A percentile compares a stretch with the other conserved stretches of the same genome.
phyloP scores from a whole-genome alignment of 805 yeast genomes.

The Pichia scutulata region DNA sequence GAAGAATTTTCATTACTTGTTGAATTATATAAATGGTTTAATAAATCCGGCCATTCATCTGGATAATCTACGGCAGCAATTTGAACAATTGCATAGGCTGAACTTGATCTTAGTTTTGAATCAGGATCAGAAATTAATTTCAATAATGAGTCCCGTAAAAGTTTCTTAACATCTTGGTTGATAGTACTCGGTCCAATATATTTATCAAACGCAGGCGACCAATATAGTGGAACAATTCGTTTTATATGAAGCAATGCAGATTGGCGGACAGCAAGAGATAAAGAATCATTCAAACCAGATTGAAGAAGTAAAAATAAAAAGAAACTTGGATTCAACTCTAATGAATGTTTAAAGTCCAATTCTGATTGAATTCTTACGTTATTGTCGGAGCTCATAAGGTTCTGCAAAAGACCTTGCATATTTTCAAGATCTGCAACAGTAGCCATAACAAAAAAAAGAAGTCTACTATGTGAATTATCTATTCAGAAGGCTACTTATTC shows the following conservation, averaged over 20 bases:
- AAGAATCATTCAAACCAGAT: constrained; percentile 29
- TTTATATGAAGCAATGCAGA: constrained; percentile 60
- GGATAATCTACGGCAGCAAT: constrained; percentile 89
- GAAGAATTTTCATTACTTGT: constrained; percentile 29
- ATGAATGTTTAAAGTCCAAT: constrained; percentile 33
- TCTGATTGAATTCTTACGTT: constrained; percentile 46
- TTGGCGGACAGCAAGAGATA: constrained; percentile 41
- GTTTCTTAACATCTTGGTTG: constrained; percentile 40
- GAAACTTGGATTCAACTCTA: constrained; percentile 42
- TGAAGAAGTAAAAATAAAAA: constrained; percentile 36
- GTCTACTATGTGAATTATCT: neutral
- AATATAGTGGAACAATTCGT: constrained; percentile 58
- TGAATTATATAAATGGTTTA: constrained; percentile 38
- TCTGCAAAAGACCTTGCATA: constrained; percentile 14
- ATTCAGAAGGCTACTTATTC: too few species aligned
- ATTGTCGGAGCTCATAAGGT: constrained; percentile 38
- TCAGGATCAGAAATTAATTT: constrained; percentile 38
- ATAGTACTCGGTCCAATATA: constrained; percentile 54
- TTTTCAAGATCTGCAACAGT: neutral
- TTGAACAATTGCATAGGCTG: constrained; percentile 71
- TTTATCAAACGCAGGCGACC: constrained; percentile 81
- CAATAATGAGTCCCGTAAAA: constrained; percentile 45
- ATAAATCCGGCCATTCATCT: constrained; percentile 85
- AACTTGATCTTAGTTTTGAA: constrained; percentile 56
- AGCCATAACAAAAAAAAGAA: neutral